phyloP scores from a whole-genome alignment of 371 early-diverging fungal genomes.

The Choanephora cucurbitarum region DNA sequence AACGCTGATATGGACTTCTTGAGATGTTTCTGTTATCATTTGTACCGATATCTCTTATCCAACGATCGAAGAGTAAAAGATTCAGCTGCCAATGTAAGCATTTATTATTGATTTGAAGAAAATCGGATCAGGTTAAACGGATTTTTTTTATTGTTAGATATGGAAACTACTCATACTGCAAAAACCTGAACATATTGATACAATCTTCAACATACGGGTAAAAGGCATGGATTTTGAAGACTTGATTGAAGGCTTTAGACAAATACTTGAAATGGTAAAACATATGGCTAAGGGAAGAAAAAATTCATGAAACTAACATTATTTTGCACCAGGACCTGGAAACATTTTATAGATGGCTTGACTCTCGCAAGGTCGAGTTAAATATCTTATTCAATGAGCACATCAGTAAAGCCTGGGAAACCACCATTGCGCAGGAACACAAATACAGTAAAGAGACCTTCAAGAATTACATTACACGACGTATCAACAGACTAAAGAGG shows the following conservation, averaged over 20 bases:
- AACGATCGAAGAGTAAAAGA: slow-evolving; percentile 49
- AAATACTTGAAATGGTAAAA: slow-evolving; percentile 47
- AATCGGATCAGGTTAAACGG: neutral
- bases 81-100: slow-evolving; percentile 50
- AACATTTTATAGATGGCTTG: slow-evolving; percentile 62
- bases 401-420: slow-evolving; percentile 65
- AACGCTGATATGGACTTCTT: slow-evolving; percentile 70
- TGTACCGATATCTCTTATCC: slow-evolving; percentile 56
- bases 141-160: slow-evolving; percentile 30
- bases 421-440: slow-evolving; percentile 52
- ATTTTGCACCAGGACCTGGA: slow-evolving; percentile 45
- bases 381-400: slow-evolving; percentile 54
- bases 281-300: too few relatives aligned
- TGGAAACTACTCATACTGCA: slow-evolving; percentile 67
- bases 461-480: slow-evolving; percentile 46
- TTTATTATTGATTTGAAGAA: neutral
- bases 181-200: slow-evolving; percentile 49
- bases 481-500: slow-evolving; percentile 60
- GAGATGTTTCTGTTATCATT: slow-evolving; percentile 63
- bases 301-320: neutral
- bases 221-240: slow-evolving; percentile 61
- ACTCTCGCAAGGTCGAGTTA: slow-evolving; percentile 52
- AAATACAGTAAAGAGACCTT: slow-evolving; percentile 59
- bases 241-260: slow-evolving; percentile 63
- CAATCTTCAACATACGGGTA: slow-evolving; percentile 44